Conservation (phyloP, 2,329 filamentous ascomycete species). For the Ophiocordyceps robertsii region DNA sequence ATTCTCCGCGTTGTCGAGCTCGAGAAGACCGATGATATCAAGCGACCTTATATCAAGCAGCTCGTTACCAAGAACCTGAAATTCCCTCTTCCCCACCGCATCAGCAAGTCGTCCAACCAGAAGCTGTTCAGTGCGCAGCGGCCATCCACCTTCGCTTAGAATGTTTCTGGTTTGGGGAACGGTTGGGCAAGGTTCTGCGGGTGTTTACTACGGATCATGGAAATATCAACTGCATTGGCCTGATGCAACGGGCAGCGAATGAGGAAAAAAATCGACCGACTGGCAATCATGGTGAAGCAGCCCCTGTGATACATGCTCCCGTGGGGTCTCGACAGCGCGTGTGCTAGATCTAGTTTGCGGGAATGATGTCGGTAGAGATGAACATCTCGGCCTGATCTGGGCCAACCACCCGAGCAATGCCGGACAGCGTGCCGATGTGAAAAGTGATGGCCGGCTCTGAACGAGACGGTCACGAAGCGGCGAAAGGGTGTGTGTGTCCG, state of each 20-base stretch:
- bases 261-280: slow-evolving; percentile 15
- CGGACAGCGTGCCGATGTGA: too few species aligned
- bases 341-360: too few species aligned
- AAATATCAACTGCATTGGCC: slow-evolving; percentile 47
- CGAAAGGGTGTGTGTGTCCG: too few species aligned
- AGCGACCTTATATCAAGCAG: slow-evolving; percentile 99
- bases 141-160: slow-evolving; percentile 96
- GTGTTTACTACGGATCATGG: slow-evolving; percentile 49
- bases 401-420: too few species aligned
- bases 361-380: too few species aligned
- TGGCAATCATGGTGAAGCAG: background rate
- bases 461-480: too few species aligned
- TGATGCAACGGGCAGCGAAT: slow-evolving; percentile 33
- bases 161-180: slow-evolving; percentile 37
- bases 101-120: slow-evolving; percentile 68
- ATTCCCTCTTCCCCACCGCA: slow-evolving; percentile 97
- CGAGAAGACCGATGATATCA: slow-evolving; percentile 87
- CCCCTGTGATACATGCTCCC: background rate
- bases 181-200: slow-evolving; percentile 41
- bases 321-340: too few species aligned
- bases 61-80: slow-evolving; percentile 87
- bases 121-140: slow-evolving; percentile 89
- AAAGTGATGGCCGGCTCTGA: too few species aligned
- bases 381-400: too few species aligned
- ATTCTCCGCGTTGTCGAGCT: slow-evolving; percentile 98